Percentiles rank a stretch among this genome's conserved stretches.
Evolutionary conservation across 2,329 filamentous ascomycete genomes (phyloP).

Genomic region (Monosporascus sp.): DNA sequence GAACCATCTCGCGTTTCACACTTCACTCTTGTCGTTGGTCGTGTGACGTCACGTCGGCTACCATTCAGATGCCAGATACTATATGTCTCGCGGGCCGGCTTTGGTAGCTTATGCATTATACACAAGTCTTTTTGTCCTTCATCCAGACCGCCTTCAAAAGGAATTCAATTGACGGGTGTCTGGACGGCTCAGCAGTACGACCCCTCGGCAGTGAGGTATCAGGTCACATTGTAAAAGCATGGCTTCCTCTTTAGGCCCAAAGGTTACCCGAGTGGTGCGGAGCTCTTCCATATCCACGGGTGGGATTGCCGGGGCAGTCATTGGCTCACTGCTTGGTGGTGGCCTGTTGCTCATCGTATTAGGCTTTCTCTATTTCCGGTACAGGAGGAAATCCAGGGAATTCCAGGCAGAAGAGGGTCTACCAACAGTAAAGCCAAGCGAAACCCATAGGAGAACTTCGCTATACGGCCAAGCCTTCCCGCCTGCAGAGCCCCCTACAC

Average conservation of each 20-base stretch:
- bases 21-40: background rate
- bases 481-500: conserved; percentile 6
- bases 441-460: conserved; percentile 8
- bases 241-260: conserved; percentile 12
- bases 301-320: conserved; percentile 26
- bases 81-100: background rate
- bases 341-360: conserved; percentile 22
- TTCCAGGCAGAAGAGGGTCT: conserved; percentile 16
- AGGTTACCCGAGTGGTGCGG: conserved; percentile 17
- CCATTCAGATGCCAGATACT: background rate
- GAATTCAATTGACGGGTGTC: no score
- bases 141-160: background rate
- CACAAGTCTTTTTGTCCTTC: background rate
- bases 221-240: conserved; percentile 5
- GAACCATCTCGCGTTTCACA: background rate
- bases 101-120: background rate
- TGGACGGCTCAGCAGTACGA: no score
- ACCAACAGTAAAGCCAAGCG: conserved; percentile 11
- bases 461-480: conserved; percentile 13
- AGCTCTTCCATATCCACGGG: conserved; percentile 20
- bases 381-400: conserved; percentile 19
- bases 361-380: conserved; percentile 28
- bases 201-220: no score
- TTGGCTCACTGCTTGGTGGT: conserved; percentile 26
- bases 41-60: background rate